These are phyloP conservation scores for Exophiala oligosperma DNA, from an alignment of 2,329 filamentous ascomycete species.

Conservation along the genomic window DNA sequence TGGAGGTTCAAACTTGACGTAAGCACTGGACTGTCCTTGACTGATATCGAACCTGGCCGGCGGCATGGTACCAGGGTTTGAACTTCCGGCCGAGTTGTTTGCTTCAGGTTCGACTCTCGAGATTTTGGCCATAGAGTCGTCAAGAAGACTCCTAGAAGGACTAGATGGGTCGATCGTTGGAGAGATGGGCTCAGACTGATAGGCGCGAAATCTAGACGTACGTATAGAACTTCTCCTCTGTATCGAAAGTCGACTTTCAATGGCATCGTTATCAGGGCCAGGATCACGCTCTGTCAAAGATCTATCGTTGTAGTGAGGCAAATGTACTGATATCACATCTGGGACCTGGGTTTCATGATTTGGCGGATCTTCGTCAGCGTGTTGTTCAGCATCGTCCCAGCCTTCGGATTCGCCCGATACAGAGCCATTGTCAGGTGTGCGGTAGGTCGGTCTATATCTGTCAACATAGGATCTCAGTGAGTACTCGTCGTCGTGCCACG, in stretches of 20 bases:
- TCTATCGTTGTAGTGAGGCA: constrained; percentile 17
- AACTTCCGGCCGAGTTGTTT: constrained; percentile 30
- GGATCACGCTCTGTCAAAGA: constrained; percentile 8
- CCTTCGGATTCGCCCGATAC: constrained; percentile 25
- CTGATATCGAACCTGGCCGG: constrained; percentile 83
- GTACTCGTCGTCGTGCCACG: constrained; percentile 27
- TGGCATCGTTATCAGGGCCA: neutral
- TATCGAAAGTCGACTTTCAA: constrained; percentile 4
- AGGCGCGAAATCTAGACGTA: neutral
- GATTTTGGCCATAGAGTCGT: constrained; percentile 15
- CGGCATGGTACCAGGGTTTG: constrained; percentile 64
- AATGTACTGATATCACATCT: constrained; percentile 17
- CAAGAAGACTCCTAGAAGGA: neutral
- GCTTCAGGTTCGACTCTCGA: constrained; percentile 31
- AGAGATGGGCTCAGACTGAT: neutral
- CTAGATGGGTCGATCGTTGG: constrained; percentile 2
- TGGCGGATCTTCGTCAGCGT: constrained; percentile 12
- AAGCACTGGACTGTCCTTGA: constrained; percentile 78
- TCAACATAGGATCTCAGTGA: constrained; percentile 24
- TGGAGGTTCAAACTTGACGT: constrained; percentile 79
- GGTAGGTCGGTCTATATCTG: constrained; percentile 21
- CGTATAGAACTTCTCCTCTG: neutral
- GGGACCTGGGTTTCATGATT: constrained; percentile 14
- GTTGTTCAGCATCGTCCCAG: constrained; percentile 6
- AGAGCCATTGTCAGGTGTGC: constrained; percentile 10